These are phyloP conservation scores for Pichia insulana DNA, from an alignment of 805 yeast species.

Conservation along the genomic window DNA sequence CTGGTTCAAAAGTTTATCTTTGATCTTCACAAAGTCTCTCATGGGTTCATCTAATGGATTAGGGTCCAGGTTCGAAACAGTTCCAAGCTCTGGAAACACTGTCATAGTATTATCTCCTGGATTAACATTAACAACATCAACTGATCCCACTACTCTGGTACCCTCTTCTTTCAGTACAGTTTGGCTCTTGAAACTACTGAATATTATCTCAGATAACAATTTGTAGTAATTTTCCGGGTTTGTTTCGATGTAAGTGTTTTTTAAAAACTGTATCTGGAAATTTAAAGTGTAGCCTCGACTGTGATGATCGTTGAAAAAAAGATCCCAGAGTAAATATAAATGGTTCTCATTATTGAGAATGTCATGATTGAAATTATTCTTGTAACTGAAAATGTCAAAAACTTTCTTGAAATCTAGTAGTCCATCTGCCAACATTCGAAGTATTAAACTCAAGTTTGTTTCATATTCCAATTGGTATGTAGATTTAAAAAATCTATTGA, in stretches of 20 bases:
- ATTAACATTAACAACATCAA: conserved; percentile 13
- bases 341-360: conserved; percentile 2
- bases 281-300: conserved; percentile 10
- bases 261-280: conserved; percentile 15
- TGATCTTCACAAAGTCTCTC: conserved; percentile 1
- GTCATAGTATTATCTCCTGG: conserved; percentile 22
- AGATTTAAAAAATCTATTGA: conserved; percentile 23
- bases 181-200: neutral
- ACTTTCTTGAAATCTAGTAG: conserved; percentile 28
- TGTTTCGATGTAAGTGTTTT: conserved; percentile 12
- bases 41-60: neutral
- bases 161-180: conserved; percentile 3
- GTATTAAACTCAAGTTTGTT: conserved; percentile 28
- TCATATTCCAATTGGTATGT: conserved; percentile 29
- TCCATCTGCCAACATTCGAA: conserved; percentile 31
- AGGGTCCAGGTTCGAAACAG: conserved; percentile 11
- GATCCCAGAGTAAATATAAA: conserved; percentile 18
- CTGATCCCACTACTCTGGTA: conserved; percentile 9
- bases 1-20: conserved; percentile 7
- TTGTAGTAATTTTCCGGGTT: conserved; percentile 15
- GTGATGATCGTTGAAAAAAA: conserved; percentile 17
- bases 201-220: conserved; percentile 12
- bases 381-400: conserved; percentile 22
- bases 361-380: conserved; percentile 2
- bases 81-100: conserved; percentile 19